Percentiles rank a stretch among this genome's conserved stretches.
phyloP scores from a whole-genome alignment of 2,329 filamentous ascomycete genomes.

The Hypoxylon sp. region DNA sequence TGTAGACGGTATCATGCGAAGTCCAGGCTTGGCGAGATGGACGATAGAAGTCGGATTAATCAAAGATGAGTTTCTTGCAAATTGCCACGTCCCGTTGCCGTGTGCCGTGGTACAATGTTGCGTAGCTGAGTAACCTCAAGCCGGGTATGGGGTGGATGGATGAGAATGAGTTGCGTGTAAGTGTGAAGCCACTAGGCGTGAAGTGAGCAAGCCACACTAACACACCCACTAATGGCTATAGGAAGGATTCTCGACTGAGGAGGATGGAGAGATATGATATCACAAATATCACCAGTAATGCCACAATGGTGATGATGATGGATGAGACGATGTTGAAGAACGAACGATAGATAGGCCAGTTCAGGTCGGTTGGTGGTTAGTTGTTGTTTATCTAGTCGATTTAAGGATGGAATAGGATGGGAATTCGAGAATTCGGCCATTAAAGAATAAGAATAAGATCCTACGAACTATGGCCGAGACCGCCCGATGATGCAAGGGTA shows the following conservation, averaged over 20 bases:
- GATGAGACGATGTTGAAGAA: slow-evolving; percentile 46
- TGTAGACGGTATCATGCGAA: slow-evolving; percentile 35
- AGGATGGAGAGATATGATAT: slow-evolving; percentile 46
- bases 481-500: slow-evolving; percentile 52
- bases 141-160: slow-evolving; percentile 10
- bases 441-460: slow-evolving; percentile 47
- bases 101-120: slow-evolving; percentile 37
- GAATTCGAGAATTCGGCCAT: slow-evolving; percentile 47
- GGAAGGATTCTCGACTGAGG: slow-evolving; percentile 25
- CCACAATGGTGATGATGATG: slow-evolving; percentile 39
- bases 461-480: slow-evolving; percentile 52
- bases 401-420: slow-evolving; percentile 44
- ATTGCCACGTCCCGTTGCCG: slow-evolving; percentile 43
- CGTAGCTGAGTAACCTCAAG: slow-evolving; percentile 35
- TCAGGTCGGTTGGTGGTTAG: slow-evolving; percentile 36
- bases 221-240: slow-evolving; percentile 22
- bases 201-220: slow-evolving; percentile 37
- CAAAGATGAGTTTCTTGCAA: slow-evolving; percentile 8
- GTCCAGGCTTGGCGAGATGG: slow-evolving; percentile 39
- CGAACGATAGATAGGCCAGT: slow-evolving; percentile 42
- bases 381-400: slow-evolving; percentile 39
- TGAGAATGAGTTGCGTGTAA: slow-evolving; percentile 30
- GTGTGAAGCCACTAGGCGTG: slow-evolving; percentile 34
- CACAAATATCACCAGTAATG: slow-evolving; percentile 38
- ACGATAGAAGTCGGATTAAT: slow-evolving; percentile 31